phyloP scores from a whole-genome alignment of 2,329 filamentous ascomycete species.

The Venturiaceae sp. region DNA sequence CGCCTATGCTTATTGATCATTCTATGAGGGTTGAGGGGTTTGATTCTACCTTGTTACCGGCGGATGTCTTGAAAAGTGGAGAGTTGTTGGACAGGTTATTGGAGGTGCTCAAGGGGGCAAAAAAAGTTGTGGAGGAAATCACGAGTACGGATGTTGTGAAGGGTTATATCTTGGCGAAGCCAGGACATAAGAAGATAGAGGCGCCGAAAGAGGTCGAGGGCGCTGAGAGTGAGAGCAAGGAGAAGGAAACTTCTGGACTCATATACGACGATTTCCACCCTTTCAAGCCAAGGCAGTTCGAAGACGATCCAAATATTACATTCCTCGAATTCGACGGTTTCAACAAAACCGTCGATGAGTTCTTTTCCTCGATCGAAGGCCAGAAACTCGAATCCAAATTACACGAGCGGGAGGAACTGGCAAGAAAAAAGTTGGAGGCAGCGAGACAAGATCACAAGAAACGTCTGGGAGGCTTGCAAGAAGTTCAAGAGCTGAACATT shows the following conservation, averaged over 20 bases:
- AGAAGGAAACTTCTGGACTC: slow-evolving; percentile 33
- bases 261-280: slow-evolving; percentile 95
- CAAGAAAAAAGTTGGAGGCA: slow-evolving; percentile 76
- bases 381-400: slow-evolving; percentile 81
- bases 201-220: neutral
- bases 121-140: slow-evolving; percentile 58
- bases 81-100: slow-evolving; percentile 57
- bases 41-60: slow-evolving; percentile 56
- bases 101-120: slow-evolving; percentile 58
- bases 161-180: slow-evolving; percentile 81
- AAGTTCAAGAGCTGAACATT: slow-evolving; percentile 71
- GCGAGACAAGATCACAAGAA: slow-evolving; percentile 76
- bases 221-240: slow-evolving; percentile 25
- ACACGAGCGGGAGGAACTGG: slow-evolving; percentile 69
- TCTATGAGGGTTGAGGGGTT: slow-evolving; percentile 61
- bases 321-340: slow-evolving; percentile 75
- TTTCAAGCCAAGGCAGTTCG: slow-evolving; percentile 74
- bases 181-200: slow-evolving; percentile 16
- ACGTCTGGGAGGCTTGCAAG: slow-evolving; percentile 73
- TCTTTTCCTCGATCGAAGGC: slow-evolving; percentile 92
- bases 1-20: slow-evolving; percentile 82
- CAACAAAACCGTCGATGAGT: slow-evolving; percentile 90
- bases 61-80: slow-evolving; percentile 60
- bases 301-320: slow-evolving; percentile 52
- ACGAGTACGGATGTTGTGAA: slow-evolving; percentile 55